phyloP scores from a whole-genome alignment of 768 basidiomycete genomes.

The Suillus spraguei region DNA sequence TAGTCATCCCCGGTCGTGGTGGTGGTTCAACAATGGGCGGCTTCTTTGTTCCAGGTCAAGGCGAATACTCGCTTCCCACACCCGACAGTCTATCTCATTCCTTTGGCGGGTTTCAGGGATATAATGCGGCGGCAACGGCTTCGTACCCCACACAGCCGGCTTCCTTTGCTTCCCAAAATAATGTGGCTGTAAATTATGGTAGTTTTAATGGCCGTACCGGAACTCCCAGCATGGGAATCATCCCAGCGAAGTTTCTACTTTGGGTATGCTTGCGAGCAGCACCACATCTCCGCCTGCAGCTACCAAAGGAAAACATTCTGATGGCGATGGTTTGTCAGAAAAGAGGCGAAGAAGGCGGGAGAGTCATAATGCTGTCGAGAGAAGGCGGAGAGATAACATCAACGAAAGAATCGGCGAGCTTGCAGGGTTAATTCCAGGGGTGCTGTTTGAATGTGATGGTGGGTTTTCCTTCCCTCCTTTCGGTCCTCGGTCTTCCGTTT shows the following conservation, averaged over 20 bases:
- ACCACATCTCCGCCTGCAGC: conserved; percentile 20
- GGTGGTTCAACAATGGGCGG: conserved; percentile 30
- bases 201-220: conserved; percentile 14
- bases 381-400: conserved; percentile 87
- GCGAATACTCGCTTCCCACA: conserved; percentile 48
- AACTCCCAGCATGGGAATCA: conserved; percentile 27
- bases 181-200: conserved; percentile 10
- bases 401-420: conserved; percentile 95
- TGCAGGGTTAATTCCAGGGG: conserved; percentile 86
- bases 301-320: conserved; percentile 14
- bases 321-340: conserved; percentile 52
- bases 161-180: conserved; percentile 30
- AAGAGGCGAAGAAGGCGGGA: conserved; percentile 82
- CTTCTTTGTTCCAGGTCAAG: conserved; percentile 33
- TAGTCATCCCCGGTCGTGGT: conserved; percentile 61
- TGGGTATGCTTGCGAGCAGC: conserved; percentile 16
- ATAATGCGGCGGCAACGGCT: conserved; percentile 34
- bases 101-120: conserved; percentile 32
- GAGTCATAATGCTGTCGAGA: conserved; percentile 91
- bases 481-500: conserved; percentile 4
- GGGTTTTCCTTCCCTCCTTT: conserved; percentile 18
- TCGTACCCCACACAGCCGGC: conserved; percentile 31
- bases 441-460: conserved; percentile 67
- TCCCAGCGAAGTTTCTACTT: conserved; percentile 27
- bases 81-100: conserved; percentile 39